These are phyloP conservation scores for Aspergillus sp. DNA, from an alignment of 2,329 filamentous ascomycete genomes.

Conservation along the genomic window DNA sequence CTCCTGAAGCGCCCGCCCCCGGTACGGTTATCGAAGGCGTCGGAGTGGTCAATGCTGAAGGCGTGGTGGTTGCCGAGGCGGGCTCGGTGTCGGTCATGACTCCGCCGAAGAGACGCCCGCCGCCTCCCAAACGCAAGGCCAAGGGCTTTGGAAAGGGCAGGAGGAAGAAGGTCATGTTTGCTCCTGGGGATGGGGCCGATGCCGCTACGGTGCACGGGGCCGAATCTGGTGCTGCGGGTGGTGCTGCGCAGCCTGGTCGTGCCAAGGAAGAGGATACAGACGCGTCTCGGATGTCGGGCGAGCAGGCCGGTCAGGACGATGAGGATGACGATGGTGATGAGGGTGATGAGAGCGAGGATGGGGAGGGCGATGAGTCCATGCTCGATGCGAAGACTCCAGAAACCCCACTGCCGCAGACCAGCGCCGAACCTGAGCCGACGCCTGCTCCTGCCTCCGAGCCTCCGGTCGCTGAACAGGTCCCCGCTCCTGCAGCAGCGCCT, in stretches of 20 bases:
- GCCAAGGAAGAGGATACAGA: constrained; percentile 52
- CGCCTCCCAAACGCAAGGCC: constrained; percentile 76
- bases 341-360: constrained; percentile 52
- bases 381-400: constrained; percentile 47
- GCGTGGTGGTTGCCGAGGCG: constrained; percentile 56
- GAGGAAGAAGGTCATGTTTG: constrained; percentile 69
- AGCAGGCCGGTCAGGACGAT: constrained; percentile 45
- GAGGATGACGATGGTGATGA: constrained; percentile 50
- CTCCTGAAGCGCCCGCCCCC: constrained; percentile 49
- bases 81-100: constrained; percentile 45
- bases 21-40: constrained; percentile 61
- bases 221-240: constrained; percentile 38
- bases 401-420: constrained; percentile 31
- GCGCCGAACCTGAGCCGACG: constrained; percentile 10
- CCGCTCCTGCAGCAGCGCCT: constrained; percentile 10
- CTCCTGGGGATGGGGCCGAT: constrained; percentile 43
- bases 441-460: constrained; percentile 1
- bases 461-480: background rate
- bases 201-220: constrained; percentile 36
- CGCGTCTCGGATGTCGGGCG: constrained; percentile 36
- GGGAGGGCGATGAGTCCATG: constrained; percentile 53
- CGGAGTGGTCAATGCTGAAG: constrained; percentile 61
- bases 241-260: constrained; percentile 24
- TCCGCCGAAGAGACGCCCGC: constrained; percentile 62
- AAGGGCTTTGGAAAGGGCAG: constrained; percentile 76